Evolutionary conservation across 2,329 filamentous ascomycete genomes (phyloP).

Genomic region (Sclerotinia glacialis): DNA sequence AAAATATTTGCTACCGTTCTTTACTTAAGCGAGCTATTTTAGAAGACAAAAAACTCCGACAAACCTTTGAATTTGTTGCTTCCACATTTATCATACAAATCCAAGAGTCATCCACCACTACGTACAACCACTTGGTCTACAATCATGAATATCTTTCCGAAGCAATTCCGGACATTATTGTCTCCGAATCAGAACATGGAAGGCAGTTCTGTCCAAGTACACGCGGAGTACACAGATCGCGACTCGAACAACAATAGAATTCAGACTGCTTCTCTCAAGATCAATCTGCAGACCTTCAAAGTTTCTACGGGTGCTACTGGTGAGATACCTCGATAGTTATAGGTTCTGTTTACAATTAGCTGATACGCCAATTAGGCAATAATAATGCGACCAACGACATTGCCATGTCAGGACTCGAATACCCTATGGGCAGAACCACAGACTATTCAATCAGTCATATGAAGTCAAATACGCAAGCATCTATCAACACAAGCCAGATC

Average conservation of each 20-base stretch:
- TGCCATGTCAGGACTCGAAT: not conserved
- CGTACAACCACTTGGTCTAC: not conserved
- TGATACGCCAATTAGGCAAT: not conserved
- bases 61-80: not conserved
- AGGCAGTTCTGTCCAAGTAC: not conserved
- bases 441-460: too few relatives aligned
- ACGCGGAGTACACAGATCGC: not conserved
- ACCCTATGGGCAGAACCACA: not conserved
- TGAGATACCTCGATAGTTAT: not conserved
- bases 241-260: not conserved
- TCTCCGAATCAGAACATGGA: not conserved
- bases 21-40: conserved; percentile 2
- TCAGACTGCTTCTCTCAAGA: not conserved
- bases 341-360: not conserved
- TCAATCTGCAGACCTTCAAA: not conserved
- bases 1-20: not conserved
- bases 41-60: not conserved
- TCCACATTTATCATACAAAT: not conserved
- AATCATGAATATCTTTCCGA: not conserved
- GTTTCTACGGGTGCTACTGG: not conserved
- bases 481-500: not conserved
- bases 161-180: not conserved
- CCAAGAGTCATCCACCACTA: not conserved
- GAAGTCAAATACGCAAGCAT: not conserved
- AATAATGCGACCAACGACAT: not conserved